These are phyloP conservation scores for Aspergillus oerlinghausenensis DNA, from an alignment of 2,329 filamentous ascomycete species.

Conservation along the genomic window DNA sequence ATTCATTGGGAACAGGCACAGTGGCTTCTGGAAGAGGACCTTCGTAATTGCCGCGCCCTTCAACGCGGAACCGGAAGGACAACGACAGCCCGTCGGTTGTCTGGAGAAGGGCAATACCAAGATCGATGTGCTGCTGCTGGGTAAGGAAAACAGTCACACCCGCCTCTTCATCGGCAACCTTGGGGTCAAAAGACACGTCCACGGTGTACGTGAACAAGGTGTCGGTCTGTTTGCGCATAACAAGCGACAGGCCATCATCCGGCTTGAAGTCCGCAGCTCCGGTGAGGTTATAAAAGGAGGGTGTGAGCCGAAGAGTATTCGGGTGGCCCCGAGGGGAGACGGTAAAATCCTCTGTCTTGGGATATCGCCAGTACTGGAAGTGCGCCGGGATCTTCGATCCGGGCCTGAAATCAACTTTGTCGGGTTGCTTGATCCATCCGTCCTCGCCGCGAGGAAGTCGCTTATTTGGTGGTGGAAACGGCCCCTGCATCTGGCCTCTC, in stretches of 20 bases:
- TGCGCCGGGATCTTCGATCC: constrained; percentile 47
- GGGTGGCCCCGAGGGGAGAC: constrained; percentile 42
- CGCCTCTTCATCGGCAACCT: constrained; percentile 5
- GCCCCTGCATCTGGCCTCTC: constrained; percentile 10
- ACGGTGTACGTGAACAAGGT: constrained; percentile 14
- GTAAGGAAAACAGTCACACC: constrained; percentile 16
- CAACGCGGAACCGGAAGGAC: not conserved
- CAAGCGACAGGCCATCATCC: constrained; percentile 5
- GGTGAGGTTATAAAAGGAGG: constrained; percentile 52
- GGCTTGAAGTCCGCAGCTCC: constrained; percentile 36
- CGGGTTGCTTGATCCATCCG: constrained; percentile 41
- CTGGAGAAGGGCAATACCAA: constrained; percentile 10
- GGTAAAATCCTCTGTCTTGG: constrained; percentile 41
- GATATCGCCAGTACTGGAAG: constrained; percentile 55
- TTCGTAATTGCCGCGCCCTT: not conserved
- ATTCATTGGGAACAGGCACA: constrained; percentile 5
- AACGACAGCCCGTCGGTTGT: constrained; percentile 1
- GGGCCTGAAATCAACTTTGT: constrained; percentile 46
- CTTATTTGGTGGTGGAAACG: constrained; percentile 11
- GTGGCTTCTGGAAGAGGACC: not conserved
- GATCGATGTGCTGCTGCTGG: constrained; percentile 17
- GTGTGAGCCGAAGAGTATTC: constrained; percentile 44
- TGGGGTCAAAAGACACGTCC: constrained; percentile 5
- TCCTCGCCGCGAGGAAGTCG: constrained; percentile 13
- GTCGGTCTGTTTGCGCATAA: constrained; percentile 15